A percentile compares a stretch with the other conserved stretches of the same genome.
phyloP scores from a whole-genome alignment of 2,329 filamentous ascomycete genomes.

The Simplicillium sp. region DNA sequence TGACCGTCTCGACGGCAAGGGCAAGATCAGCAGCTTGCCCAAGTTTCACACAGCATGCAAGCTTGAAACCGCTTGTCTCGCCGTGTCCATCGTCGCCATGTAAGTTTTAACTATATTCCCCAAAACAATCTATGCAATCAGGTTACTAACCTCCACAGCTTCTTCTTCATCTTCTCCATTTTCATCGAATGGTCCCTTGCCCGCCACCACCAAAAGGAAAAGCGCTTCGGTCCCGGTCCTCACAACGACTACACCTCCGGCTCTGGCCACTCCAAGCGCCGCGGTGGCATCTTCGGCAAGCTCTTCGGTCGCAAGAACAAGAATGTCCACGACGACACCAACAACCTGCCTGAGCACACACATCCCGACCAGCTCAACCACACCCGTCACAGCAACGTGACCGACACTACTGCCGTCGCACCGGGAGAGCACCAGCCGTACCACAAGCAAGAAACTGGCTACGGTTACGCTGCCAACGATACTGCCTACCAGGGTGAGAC shows the following conservation, averaged over 20 bases:
- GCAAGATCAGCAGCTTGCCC: conserved; percentile 38
- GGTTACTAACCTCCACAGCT: conserved; percentile 25
- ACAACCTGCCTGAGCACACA: conserved; percentile 28
- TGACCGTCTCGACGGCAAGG: conserved; percentile 34
- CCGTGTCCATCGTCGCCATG: conserved; percentile 69
- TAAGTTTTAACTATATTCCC: conserved; percentile 28
- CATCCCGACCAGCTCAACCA: conserved; percentile 26
- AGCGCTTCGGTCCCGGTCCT: conserved; percentile 50
- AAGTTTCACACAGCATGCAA: conserved; percentile 51
- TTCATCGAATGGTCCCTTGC: conserved; percentile 58
- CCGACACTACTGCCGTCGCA: conserved; percentile 24
- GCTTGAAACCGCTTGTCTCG: conserved; percentile 68
- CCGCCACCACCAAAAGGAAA: conserved; percentile 65
- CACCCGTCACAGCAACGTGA: conserved; percentile 31
- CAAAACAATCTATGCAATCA: background rate
- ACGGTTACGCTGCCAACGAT: conserved; percentile 1
- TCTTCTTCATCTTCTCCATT: conserved; percentile 69
- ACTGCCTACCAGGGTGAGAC: background rate
- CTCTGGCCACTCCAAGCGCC: conserved; percentile 20
- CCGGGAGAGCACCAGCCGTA: conserved; percentile 14
- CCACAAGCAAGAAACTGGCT: conserved; percentile 14
- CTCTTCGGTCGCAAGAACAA: conserved; percentile 19
- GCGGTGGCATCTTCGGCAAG: conserved; percentile 21
- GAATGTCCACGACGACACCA: conserved; percentile 14
- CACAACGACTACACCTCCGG: conserved; percentile 51